Evolutionary conservation across 768 basidiomycete species (phyloP).

Genomic region (Leccinellum luteum): DNA sequence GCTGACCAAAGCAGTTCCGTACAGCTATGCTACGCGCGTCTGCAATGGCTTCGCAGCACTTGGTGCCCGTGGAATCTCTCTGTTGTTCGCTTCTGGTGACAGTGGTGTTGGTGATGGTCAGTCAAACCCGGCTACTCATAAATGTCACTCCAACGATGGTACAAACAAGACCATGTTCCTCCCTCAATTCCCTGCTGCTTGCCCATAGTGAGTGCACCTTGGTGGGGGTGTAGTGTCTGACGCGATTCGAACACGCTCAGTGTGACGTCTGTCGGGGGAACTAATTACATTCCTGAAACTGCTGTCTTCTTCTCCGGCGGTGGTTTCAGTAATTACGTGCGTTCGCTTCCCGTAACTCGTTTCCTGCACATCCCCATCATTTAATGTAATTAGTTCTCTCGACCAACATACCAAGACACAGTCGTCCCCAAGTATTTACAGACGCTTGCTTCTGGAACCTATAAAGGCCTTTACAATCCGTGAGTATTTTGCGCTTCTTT

Average conservation of each 20-base stretch:
- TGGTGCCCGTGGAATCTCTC: slow-evolving; percentile 62
- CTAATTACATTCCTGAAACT: slow-evolving; percentile 55
- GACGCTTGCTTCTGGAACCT: slow-evolving; percentile 45
- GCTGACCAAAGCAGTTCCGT: slow-evolving; percentile 44
- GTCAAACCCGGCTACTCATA: slow-evolving; percentile 47
- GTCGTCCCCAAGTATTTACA: slow-evolving; percentile 46
- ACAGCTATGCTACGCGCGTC: slow-evolving; percentile 52
- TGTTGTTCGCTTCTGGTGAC: slow-evolving; percentile 68
- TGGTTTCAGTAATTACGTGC: slow-evolving; percentile 70
- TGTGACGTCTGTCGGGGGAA: slow-evolving; percentile 75
- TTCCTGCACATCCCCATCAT: slow-evolving; percentile 4
- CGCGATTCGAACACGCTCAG: slow-evolving; percentile 30
- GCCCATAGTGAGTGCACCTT: slow-evolving; percentile 45
- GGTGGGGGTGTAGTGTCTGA: background rate
- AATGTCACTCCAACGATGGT: slow-evolving; percentile 60
- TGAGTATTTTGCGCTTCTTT: slow-evolving; percentile 27
- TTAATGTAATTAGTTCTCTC: slow-evolving; percentile 39
- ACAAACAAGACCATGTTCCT: slow-evolving; percentile 52
- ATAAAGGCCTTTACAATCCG: slow-evolving; percentile 60
- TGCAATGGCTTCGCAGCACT: slow-evolving; percentile 64
- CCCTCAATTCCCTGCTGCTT: slow-evolving; percentile 59
- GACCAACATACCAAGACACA: slow-evolving; percentile 53
- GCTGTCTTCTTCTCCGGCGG: slow-evolving; percentile 66
- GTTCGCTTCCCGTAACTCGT: background rate
- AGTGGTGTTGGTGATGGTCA: slow-evolving; percentile 68